A percentile compares a stretch with the other conserved stretches of the same genome.
Evolutionary conservation across 805 yeast genomes (phyloP).

Genomic region (Yueomyces sp.): DNA sequence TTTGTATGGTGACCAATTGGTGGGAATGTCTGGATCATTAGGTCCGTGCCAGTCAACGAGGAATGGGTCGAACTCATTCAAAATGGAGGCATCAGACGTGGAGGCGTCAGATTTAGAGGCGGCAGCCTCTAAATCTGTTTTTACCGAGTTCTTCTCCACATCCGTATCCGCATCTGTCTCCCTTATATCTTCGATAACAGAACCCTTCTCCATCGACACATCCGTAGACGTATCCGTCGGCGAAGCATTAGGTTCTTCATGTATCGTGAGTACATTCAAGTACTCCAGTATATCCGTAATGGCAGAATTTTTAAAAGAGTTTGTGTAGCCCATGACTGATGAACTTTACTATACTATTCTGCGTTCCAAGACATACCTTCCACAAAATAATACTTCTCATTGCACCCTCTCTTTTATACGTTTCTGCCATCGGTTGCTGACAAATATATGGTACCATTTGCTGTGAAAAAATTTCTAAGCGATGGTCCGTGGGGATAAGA

Average conservation of each 20-base stretch:
- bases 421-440: too few relatives aligned
- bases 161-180: not conserved
- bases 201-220: not conserved
- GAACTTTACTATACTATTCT: too few relatives aligned
- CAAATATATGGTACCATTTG: too few relatives aligned
- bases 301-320: not conserved
- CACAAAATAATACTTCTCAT: too few relatives aligned
- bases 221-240: not conserved
- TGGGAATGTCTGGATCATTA: constrained; percentile 43
- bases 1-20: constrained; percentile 36
- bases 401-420: too few relatives aligned
- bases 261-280: not conserved
- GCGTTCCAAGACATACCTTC: too few relatives aligned
- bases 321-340: too few relatives aligned
- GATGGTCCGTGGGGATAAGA: too few relatives aligned
- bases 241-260: not conserved
- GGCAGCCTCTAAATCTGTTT: too few relatives aligned
- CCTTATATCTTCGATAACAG: not conserved
- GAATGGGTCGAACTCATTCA: constrained; percentile 18
- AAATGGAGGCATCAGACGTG: not conserved
- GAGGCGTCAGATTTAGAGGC: too few relatives aligned
- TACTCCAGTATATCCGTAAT: not conserved
- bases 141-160: not conserved
- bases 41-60: constrained; percentile 15
- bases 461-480: too few relatives aligned